Base-by-base conservation (phyloP, 768 basidiomycete genomes). In the Psilocybe azurescens region DNA sequence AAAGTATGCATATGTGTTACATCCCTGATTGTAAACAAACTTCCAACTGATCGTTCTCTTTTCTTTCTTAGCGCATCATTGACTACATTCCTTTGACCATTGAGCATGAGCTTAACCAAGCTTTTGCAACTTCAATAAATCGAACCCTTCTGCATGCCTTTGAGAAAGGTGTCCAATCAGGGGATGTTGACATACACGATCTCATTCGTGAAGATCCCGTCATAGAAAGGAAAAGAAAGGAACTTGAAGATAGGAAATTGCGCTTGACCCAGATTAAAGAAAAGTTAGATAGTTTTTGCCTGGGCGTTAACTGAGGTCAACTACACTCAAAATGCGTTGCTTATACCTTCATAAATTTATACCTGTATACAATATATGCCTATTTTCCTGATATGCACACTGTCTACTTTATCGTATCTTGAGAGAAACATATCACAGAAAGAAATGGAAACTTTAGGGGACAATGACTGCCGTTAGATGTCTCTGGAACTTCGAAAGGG, bases 31-130 rank as follows among this genome's bases (percentile, higher is more conserved):
- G 20, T 20, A 20, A 20, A 5, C 14, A 36, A 36, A 5, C 5
- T 36, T 36, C 33, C 5, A 36, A 36, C 33, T 36, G 10, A 36
- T 36, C 33, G 10, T 6, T 36, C 33, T 6, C 10, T 36, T 36
- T 5, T 33, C 3, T 29, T 20, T 30, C 33, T 5, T 36, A 36
- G 33, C 33, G 33, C n/a, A 8, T 10, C 18, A 44, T 30, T 36
- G 88, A 89, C 60, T 73, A 80, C 39, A 60, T 88, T 14, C 86
- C 86, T 0, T 69, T 83, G 8, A 76, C 74, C 54, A 86, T 87
- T 39, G 84, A 86, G 63, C 77, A 78, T 38, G 69, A 75, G 13
- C 73, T 89, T 33, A 75, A 86, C 44, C 76, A 78, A 33, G 66
- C 75, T 3, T 73, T 87, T 7, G 76, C 77, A 2, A 24, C 4